Percentiles rank a stretch among this genome's conserved stretches.
These are phyloP conservation scores for Eucalyptus erythrocorys DNA, from an alignment of 345 rosid genomes.

Conservation along the genomic window DNA sequence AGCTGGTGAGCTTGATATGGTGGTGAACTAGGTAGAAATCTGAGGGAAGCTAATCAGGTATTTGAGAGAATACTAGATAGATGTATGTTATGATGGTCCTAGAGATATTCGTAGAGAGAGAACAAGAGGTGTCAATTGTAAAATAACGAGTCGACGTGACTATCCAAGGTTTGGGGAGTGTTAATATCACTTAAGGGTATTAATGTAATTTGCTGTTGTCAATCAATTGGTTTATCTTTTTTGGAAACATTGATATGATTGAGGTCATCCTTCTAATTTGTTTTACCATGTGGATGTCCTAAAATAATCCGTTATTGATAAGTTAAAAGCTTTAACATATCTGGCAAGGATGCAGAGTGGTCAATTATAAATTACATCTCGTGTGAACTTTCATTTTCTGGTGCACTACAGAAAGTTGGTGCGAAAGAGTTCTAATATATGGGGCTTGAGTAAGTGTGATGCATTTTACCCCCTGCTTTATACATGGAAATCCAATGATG, in stretches of 20 bases:
- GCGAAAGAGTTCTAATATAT: background rate
- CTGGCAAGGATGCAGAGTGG: rapidly evolving
- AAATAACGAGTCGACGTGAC: background rate
- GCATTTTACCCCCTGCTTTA: background rate
- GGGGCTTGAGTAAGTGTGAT: background rate
- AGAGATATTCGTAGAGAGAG: background rate
- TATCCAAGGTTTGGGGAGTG: background rate
- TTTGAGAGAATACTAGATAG: background rate
- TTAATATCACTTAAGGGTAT: background rate
- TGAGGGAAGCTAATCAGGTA: background rate
- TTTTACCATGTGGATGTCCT: background rate
- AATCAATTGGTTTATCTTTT: background rate
- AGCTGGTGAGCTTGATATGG: background rate
- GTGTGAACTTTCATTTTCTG: background rate
- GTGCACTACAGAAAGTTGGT: background rate
- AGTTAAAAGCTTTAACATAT: background rate
- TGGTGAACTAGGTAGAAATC: background rate
- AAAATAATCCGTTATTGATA: background rate
- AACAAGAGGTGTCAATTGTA: background rate
- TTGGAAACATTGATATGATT: background rate
- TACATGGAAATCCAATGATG: background rate
- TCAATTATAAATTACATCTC: background rate
- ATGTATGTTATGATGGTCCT: background rate
- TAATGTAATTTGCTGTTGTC: background rate
- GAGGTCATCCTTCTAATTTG: background rate